phyloP scores from a whole-genome alignment of 768 basidiomycete genomes.

The Boletus eberwhitei region DNA sequence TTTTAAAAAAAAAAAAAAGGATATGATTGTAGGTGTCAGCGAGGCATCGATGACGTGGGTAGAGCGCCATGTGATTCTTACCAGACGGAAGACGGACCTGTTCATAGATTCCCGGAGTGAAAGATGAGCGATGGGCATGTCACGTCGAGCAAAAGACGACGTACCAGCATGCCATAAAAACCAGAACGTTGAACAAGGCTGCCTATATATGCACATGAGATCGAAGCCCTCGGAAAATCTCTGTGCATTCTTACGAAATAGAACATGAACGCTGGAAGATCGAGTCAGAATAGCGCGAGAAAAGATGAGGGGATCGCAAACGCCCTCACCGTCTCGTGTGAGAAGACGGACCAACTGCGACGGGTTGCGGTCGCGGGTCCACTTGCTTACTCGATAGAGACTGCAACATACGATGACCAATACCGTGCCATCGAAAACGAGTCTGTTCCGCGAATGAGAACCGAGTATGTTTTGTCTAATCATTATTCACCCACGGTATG shows the following conservation, averaged over 20 bases:
- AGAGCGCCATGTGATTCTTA: background rate
- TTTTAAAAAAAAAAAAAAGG: too few relatives aligned
- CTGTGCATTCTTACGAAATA: conserved; percentile 8
- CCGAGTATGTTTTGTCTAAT: background rate
- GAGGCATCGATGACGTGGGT: background rate
- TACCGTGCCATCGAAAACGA: conserved; percentile 12
- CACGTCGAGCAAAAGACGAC: background rate
- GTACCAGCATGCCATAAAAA: conserved; percentile 14
- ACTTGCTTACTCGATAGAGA: conserved; percentile 1
- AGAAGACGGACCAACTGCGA: conserved; percentile 17
- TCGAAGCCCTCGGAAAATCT: background rate
- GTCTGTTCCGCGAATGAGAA: conserved; percentile 5
- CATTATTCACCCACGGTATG: conserved; percentile 8
- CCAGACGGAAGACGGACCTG: conserved; percentile 10
- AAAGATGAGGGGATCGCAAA: background rate
- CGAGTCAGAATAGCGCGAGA: background rate
- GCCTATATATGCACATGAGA: background rate
- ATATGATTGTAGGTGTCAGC: background rate
- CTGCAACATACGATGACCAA: conserved; percentile 1
- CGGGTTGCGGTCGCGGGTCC: background rate
- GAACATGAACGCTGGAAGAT: conserved; percentile 12
- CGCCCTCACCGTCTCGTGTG: conserved; percentile 23
- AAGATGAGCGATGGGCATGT: background rate
- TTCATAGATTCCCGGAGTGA: background rate
- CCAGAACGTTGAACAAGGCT: conserved; percentile 2